phyloP scores from a whole-genome alignment of 352 stramenopile species.

The Plasmopara viticola region DNA sequence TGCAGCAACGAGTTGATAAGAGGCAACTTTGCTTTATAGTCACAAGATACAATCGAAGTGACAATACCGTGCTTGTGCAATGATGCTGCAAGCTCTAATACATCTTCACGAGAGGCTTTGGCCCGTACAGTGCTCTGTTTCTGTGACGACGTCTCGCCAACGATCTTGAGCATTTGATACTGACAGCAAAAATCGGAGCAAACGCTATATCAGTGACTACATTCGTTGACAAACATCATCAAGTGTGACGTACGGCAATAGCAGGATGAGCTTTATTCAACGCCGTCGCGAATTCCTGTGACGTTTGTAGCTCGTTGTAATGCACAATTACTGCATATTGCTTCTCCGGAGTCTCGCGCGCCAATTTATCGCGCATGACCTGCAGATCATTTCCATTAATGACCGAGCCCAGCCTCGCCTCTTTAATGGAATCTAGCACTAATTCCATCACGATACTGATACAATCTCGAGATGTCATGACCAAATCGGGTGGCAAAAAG shows the following conservation, averaged over 20 bases:
- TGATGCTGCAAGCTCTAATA: conserved; percentile 59
- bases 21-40: conserved; percentile 64
- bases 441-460: conserved; percentile 63
- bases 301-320: conserved; percentile 90
- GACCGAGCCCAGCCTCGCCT: conserved; percentile 52
- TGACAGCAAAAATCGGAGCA: conserved; percentile 14
- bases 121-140: conserved; percentile 68
- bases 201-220: conserved; percentile 6
- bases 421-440: conserved; percentile 54
- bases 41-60: conserved; percentile 69
- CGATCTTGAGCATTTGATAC: conserved; percentile 82
- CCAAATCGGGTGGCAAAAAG: conserved; percentile 45
- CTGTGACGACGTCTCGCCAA: conserved; percentile 62
- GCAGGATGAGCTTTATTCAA: conserved; percentile 64
- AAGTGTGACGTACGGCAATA: conserved; percentile 40
- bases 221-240: background rate
- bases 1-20: conserved; percentile 68
- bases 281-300: conserved; percentile 75
- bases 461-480: conserved; percentile 54
- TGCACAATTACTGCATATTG: conserved; percentile 89
- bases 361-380: conserved; percentile 39
- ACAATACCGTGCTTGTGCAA: conserved; percentile 68
- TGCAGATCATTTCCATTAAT: conserved; percentile 47
- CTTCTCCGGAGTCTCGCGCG: conserved; percentile 44
- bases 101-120: conserved; percentile 61